Percentiles rank a stretch among this genome's conserved stretches.
phyloP scores from a whole-genome alignment of 495 filamentous ascomycete species.

The Thozetella sp. region DNA sequence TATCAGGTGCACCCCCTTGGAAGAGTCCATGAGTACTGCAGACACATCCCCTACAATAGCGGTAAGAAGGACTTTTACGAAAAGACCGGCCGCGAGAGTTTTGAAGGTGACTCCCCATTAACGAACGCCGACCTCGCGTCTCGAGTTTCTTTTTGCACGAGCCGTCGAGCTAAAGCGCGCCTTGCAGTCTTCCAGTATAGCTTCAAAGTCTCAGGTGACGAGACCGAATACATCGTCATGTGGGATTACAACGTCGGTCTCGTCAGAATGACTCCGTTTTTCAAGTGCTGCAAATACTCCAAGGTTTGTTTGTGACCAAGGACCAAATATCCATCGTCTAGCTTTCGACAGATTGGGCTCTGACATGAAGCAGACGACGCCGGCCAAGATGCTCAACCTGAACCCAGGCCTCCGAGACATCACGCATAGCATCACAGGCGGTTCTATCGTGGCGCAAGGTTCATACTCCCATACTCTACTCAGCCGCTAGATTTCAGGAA shows the following conservation, averaged over 20 bases:
- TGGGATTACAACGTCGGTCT: slow-evolving; percentile 99
- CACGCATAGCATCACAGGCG: slow-evolving; percentile 92
- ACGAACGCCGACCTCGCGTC: no score
- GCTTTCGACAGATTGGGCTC: background rate
- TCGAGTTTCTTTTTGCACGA: no score
- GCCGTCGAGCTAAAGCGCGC: slow-evolving; percentile 7
- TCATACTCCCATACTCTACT: slow-evolving; percentile 10
- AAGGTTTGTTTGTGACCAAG: slow-evolving; percentile 63
- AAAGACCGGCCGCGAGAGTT: slow-evolving; percentile 82
- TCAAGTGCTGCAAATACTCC: slow-evolving; percentile 83
- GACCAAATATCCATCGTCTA: background rate
- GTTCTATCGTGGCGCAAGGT: slow-evolving; percentile 90
- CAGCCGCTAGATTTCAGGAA: background rate
- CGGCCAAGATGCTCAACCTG: slow-evolving; percentile 73
- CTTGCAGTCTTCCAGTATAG: slow-evolving; percentile 83
- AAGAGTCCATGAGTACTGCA: slow-evolving; percentile 65
- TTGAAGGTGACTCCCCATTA: slow-evolving; percentile 94
- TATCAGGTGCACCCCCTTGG: slow-evolving; percentile 71
- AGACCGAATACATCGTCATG: slow-evolving; percentile 74
- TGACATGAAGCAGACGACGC: slow-evolving; percentile 66
- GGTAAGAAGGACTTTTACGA: slow-evolving; percentile 85
- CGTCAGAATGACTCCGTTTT: slow-evolving; percentile 91
- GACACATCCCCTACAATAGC: slow-evolving; percentile 90
- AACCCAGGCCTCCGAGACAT: slow-evolving; percentile 86
- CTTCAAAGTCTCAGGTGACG: slow-evolving; percentile 73